phyloP scores from a whole-genome alignment of 78 protist species.

The Dictyostelium firmibasis region DNA sequence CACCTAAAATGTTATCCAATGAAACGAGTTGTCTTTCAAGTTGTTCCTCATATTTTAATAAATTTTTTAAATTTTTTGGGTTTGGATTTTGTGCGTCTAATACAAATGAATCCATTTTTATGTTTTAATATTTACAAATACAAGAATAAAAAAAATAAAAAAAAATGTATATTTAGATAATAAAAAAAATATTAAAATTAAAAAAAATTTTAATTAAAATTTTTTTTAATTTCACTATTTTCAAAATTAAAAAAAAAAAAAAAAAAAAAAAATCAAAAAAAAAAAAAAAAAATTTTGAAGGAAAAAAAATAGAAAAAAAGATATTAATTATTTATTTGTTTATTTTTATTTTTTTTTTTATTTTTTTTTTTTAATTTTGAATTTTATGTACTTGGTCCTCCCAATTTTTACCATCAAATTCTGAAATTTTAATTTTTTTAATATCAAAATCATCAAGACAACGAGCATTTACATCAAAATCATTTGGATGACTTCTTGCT shows the following conservation, averaged over 20 bases:
- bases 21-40: neutral
- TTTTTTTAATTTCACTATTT: too few relatives aligned
- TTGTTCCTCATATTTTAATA: slow-evolving; percentile 25
- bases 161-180: neutral
- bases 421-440: neutral
- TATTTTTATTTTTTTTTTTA: too few relatives aligned
- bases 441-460: slow-evolving; percentile 16
- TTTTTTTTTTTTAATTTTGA: neutral
- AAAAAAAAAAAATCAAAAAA: neutral
- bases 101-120: slow-evolving; percentile 49
- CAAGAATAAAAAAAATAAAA: neutral
- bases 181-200: too few relatives aligned
- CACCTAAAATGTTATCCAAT: slow-evolving; percentile 28
- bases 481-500: slow-evolving; percentile 63
- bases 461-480: slow-evolving; percentile 14
- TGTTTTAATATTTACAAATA: neutral
- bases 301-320: too few relatives aligned
- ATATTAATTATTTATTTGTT: too few relatives aligned
- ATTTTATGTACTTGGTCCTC: neutral
- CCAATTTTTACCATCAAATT: slow-evolving; percentile 56
- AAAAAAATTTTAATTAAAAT: too few relatives aligned
- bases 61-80: slow-evolving; percentile 10
- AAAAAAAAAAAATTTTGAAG: neutral
- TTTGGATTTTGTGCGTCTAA: slow-evolving; percentile 10
- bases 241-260: too few relatives aligned